Percentiles rank a stretch among this genome's conserved stretches.
These are phyloP conservation scores for Xenoacremonium recifei DNA, from an alignment of 2,329 filamentous ascomycete genomes.

Conservation along the genomic window DNA sequence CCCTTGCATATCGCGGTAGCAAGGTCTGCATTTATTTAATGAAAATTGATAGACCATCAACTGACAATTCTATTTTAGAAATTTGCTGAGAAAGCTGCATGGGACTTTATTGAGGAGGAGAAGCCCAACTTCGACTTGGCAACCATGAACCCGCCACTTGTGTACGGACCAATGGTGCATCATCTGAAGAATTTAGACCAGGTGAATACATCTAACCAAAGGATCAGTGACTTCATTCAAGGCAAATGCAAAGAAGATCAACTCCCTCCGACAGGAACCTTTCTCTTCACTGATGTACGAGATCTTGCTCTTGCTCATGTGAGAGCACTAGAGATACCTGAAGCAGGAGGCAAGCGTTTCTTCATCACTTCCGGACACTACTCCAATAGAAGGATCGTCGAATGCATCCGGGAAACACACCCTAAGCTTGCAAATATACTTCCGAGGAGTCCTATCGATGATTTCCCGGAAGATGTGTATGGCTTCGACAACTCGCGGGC, in stretches of 20 bases:
- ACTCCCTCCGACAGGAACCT: background rate
- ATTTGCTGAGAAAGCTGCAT: slow-evolving; percentile 6
- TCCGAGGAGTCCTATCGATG: too few species aligned
- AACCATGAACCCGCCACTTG: too few species aligned
- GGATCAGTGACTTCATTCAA: slow-evolving; percentile 1
- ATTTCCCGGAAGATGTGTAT: background rate
- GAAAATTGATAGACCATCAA: too few species aligned
- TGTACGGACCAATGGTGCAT: slow-evolving; percentile 2
- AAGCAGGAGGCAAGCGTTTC: slow-evolving; percentile 4
- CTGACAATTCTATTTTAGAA: too few species aligned
- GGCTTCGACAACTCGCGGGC: background rate
- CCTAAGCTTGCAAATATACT: too few species aligned
- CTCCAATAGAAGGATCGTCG: too few species aligned
- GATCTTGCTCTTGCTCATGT: slow-evolving; percentile 6
- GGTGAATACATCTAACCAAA: slow-evolving; percentile 4
- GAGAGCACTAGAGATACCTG: background rate
- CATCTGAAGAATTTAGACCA: background rate
- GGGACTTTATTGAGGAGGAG: slow-evolving; percentile 3
- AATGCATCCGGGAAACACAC: too few species aligned
- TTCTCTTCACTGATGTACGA: slow-evolving; percentile 1
- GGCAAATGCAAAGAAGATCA: too few species aligned
- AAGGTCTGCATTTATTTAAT: too few species aligned
- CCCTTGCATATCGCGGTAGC: too few species aligned
- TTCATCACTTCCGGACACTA: too few species aligned
- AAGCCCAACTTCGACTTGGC: too few species aligned